Percentiles rank a stretch among this genome's conserved stretches.
phyloP scores from a whole-genome alignment of 1,284 basidiomycete species.

The Tetrapyrgos nigripes region DNA sequence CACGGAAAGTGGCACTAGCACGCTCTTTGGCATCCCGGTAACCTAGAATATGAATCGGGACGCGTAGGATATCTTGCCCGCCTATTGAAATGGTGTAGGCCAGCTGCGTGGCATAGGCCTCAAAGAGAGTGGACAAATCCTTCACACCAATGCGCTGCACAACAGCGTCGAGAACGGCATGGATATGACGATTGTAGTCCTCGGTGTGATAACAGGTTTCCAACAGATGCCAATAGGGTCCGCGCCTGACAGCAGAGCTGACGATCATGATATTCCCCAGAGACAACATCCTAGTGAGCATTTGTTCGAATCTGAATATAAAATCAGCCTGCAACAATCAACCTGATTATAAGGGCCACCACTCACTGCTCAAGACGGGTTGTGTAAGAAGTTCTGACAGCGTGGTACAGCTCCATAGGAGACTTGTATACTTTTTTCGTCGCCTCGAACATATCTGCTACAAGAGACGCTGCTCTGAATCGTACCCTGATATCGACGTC shows the following conservation, averaged over 20 bases:
- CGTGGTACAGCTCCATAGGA: conserved; percentile 49
- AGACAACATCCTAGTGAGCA: conserved; percentile 81
- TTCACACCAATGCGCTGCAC: conserved; percentile 74
- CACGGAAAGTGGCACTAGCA: conserved; percentile 63
- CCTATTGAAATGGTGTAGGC: conserved; percentile 66
- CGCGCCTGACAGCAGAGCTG: conserved; percentile 82
- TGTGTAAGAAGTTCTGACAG: conserved; percentile 50
- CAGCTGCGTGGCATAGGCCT: conserved; percentile 81
- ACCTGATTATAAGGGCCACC: conserved; percentile 2
- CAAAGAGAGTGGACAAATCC: conserved; percentile 73
- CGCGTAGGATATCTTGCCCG: conserved; percentile 61
- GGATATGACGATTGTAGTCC: conserved; percentile 66
- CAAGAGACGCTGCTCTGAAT: conserved; percentile 73
- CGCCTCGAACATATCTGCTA: conserved; percentile 65
- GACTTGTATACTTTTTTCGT: conserved; percentile 34
- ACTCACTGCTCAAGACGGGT: conserved; percentile 55
- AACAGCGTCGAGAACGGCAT: conserved; percentile 67
- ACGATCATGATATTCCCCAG: conserved; percentile 87
- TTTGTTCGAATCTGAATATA: conserved; percentile 68
- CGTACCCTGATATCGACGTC: conserved; percentile 90
- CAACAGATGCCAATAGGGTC: conserved; percentile 87
- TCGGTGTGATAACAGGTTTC: conserved; percentile 64
- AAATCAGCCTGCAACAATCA: conserved; percentile 11
- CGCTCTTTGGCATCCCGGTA: conserved; percentile 67
- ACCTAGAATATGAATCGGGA: conserved; percentile 78